Evolutionary conservation across 1,284 basidiomycete genomes (phyloP), one percentile per base, ranked within the genome.

Genomic region (Tylopilus orsonianus): DNA sequence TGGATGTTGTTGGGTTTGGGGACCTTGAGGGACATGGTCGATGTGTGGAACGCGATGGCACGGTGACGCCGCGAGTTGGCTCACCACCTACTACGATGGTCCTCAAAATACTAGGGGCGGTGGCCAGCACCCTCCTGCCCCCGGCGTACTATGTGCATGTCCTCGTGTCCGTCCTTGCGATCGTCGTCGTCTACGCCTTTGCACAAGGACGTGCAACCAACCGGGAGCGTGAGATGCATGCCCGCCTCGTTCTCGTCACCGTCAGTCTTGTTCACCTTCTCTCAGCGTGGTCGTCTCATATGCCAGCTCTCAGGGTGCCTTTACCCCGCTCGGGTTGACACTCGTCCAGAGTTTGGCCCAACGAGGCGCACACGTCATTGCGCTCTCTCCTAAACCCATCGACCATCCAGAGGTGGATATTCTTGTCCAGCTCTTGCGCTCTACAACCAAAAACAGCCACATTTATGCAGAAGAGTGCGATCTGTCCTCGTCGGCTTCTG

Each of bases 1-100:
- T 93, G 92, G 36, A 95, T 70, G 57, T 90, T 90, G 65, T 85
- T 89, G 37, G 88, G 78, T 71, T 94, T 94, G 39, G 95, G 95
- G 23, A 98, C 93, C 78, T 95, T 94, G 64, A 97, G 78, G 55
- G 93, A 86, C 94, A 97, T 97, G 55, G 55, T 64, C 27, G 19
- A 46, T n/a, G n/a, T n/a, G n/a, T n/a, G n/a, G n/a, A n/a, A n/a
- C n/a, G n/a, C n/a, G n/a, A n/a, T n/a, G n/a, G n/a, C n/a, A n/a
- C n/a, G n/a, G n/a, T n/a, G n/a, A n/a, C n/a, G n/a, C n/a, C n/a
- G n/a, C n/a, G n/a, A n/a, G n/a, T n/a, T n/a, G n/a, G n/a, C n/a
- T n/a, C n/a, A n/a, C n/a, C n/a, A n/a, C n/a, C n/a, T n/a, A n/a
- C n/a, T 3, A 26, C n/a, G 10, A 68, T 65, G 64, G 64, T 65